Base-by-base conservation (phyloP, 768 basidiomycete genomes). In the Mycena capillaripes region DNA sequence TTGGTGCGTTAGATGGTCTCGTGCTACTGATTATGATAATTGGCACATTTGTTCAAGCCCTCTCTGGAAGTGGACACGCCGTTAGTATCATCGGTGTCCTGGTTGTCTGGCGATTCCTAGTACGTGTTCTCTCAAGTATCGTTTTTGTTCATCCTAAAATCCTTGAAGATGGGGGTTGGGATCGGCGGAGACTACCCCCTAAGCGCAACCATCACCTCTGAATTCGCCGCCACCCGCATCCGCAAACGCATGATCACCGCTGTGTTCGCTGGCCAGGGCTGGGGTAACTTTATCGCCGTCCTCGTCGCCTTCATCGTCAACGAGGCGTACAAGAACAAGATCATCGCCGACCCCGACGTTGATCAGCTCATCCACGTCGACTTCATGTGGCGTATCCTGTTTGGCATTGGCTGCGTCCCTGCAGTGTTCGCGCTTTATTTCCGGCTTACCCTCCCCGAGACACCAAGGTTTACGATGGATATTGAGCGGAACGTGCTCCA, bases 161-260 rank as follows among this genome's bases (percentile, higher is more conserved):
- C 38, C 38, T 16, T 29, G 36, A 0, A 89, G 91, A 90, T 90
- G 89, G 94, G 94, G 0, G 80, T 96, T 3, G 95, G 96, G 7
- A 94, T 97, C 21, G 96, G 95, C 6, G 96, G 96, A 21, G 96
- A 97, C 76, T 97, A 97, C 79, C 96, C 96, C 8, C 80, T 97
- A 0, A 90, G 89, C 61, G 93, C 96, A 21, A 92, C 95, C 77
- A 97, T 97, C 77, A 91, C 95, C 4, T 95, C 94, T 36, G 96
- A 97, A 78, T 97, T 97, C 75, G 92, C 96, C 1, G 87, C 94
- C 0, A 93, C 91, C 21, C 88, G 88, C 50, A 90, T 86, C 56
- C 90, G 96, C 75, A 96, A 96, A 55, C 87, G 95, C 27, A 90
- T 97, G 81, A 96, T 97, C 95, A 92, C 93, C 1, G 94, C 93